A percentile compares a stretch with the other conserved stretches of the same genome.
Evolutionary conservation across 2,329 filamentous ascomycete genomes (phyloP).

Genomic region (Colletotrichum eremochloae): DNA sequence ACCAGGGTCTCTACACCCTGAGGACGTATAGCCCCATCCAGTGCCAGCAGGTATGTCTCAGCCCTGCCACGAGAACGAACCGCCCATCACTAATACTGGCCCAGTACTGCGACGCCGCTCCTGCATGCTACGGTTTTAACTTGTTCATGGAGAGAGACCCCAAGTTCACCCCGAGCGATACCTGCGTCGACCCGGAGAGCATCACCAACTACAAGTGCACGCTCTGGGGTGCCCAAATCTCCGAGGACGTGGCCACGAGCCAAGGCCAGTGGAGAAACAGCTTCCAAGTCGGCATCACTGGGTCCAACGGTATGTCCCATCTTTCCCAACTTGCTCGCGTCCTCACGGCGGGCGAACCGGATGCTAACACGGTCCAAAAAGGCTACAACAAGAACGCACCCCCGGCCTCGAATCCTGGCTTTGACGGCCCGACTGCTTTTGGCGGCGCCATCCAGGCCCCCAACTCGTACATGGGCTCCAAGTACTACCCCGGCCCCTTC

Average conservation of each 20-base stretch:
- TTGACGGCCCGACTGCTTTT: not conserved
- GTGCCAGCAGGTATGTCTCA: conserved; percentile 29
- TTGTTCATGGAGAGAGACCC: conserved; percentile 34
- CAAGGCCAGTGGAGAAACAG: conserved; percentile 34
- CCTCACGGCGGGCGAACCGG: not conserved
- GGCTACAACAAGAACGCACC: conserved; percentile 17
- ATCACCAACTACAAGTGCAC: conserved; percentile 33
- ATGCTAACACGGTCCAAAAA: not conserved
- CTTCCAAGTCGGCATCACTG: conserved; percentile 39
- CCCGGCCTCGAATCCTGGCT: not conserved
- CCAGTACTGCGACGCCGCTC: conserved; percentile 35
- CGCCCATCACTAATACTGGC: not conserved
- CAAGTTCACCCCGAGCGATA: conserved; percentile 4
- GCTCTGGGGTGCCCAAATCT: conserved; percentile 20
- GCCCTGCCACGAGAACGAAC: too few relatives aligned
- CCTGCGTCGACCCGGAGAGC: conserved; percentile 26
- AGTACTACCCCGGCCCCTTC: conserved; percentile 18
- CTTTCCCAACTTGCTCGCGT: too few relatives aligned
- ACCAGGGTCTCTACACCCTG: conserved; percentile 25
- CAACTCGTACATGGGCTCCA: conserved; percentile 22
- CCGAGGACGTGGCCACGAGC: conserved; percentile 31
- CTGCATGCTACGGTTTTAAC: conserved; percentile 33
- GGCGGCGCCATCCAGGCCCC: conserved; percentile 27
- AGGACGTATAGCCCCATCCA: conserved; percentile 14
- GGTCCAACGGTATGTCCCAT: conserved; percentile 36